Conservation (phyloP, 2,329 filamentous ascomycete species). For the Metarhizium anisopliae region DNA sequence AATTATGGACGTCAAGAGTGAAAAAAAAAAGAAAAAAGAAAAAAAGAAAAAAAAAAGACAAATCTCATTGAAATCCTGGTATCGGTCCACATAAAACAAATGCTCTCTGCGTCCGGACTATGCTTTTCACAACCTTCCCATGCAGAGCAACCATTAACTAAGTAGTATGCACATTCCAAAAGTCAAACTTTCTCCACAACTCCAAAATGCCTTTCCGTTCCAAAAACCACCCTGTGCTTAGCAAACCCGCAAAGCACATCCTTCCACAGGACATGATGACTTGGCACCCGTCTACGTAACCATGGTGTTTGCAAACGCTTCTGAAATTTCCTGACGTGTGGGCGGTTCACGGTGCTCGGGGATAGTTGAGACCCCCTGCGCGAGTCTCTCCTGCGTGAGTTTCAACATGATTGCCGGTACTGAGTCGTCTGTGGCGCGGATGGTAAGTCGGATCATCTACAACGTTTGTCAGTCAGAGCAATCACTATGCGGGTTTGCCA, state of each 20-base stretch:
- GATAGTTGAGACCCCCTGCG: conserved; percentile 38
- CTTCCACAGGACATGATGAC: neutral
- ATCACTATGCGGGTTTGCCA: neutral
- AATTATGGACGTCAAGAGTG: no score
- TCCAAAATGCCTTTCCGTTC: conserved; percentile 21
- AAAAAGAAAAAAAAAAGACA: neutral
- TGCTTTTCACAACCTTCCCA: neutral
- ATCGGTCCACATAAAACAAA: neutral
- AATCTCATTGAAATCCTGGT: neutral
- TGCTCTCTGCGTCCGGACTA: neutral
- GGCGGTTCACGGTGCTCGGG: conserved; percentile 31
- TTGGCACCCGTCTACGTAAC: conserved; percentile 25
- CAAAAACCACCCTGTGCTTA: neutral
- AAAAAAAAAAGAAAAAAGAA: no score
- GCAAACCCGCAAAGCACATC: neutral
- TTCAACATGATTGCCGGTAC: conserved; percentile 75
- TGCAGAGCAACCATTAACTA: neutral
- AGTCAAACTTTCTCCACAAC: conserved; percentile 12
- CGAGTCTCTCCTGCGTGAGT: conserved; percentile 77
- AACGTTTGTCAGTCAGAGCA: conserved; percentile 2
- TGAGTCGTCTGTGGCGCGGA: conserved; percentile 85
- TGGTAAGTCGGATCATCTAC: conserved; percentile 91
- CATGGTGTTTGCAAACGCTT: conserved; percentile 48
- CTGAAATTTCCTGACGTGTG: conserved; percentile 41
- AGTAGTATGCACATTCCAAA: neutral